Base-by-base conservation (phyloP, 1,284 basidiomycete genomes). In the Kwoniella shivajii region DNA sequence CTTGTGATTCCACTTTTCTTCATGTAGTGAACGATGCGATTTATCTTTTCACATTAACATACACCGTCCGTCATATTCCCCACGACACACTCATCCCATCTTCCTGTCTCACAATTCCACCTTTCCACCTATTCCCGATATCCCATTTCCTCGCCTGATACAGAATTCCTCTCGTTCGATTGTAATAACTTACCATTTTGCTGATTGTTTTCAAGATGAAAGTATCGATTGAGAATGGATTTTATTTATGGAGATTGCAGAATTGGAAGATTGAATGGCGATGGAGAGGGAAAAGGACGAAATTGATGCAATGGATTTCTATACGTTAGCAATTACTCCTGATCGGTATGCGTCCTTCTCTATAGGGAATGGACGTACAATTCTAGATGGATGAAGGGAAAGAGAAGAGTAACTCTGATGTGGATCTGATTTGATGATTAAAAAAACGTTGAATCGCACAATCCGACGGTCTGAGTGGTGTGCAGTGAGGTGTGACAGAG, bases 111-210 rank as follows among this genome's bases (percentile, higher is more conserved):
- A 14, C 20, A 9, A 24, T 30, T 41, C 46, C 11, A 24, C 18
- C 6, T 54, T 16, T 36, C 6, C 36, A 27, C 16, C n/a, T 22
- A 26, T 4, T 46, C 47, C 41, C 6, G 27, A 27, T 39, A 31
- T 49, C 34, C 11, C 14, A 27, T 9, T 20, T 29, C 41, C 33
- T 20, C 13, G 3, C 26, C 20, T 54, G 11, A 13, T 46, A 16
- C 29, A 13, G 6, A 16, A 29, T 33, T 22, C 2, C 27, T 24
- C n/a, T n/a, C n/a, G n/a, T 4, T 26, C 27, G 16, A 27, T 31
- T 30, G 30, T 9, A 9, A n/a, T 26, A 38, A 60, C 59, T 60
- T 43, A 60, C 59, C 59, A 60, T 60, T 60, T 60, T 60, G 55
- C 56, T 58, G 46, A 49, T 39, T 5, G 29, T 53, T 45, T n/a